A percentile compares a stretch with the other conserved stretches of the same genome.
Evolutionary conservation across 345 rosid genomes (phyloP).

Genomic region (Raphanus raphanistrum): DNA sequence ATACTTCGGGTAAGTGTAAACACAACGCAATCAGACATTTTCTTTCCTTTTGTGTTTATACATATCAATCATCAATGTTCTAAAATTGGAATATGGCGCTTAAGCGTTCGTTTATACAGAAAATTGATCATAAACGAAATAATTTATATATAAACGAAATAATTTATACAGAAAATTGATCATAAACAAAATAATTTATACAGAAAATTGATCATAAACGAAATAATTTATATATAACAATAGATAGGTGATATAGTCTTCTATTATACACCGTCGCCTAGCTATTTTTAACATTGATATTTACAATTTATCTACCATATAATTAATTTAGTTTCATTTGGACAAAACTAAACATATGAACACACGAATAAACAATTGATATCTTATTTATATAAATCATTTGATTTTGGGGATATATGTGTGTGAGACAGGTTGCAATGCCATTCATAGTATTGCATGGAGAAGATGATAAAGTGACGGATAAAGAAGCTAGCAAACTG

Average conservation of each 20-base stretch:
- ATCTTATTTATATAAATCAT: background rate
- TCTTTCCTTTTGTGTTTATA: no score
- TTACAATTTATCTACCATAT: background rate
- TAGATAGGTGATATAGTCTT: no score
- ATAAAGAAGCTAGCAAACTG: conserved; percentile 55
- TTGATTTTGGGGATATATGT: conserved; percentile 2
- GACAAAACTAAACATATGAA: background rate
- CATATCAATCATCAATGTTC: no score
- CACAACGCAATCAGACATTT: no score
- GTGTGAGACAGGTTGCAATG: conserved; percentile 52
- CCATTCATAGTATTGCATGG: conserved; percentile 87
- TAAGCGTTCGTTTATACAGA: background rate
- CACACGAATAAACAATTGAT: background rate
- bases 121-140: no score
- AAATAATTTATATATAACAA: no score
- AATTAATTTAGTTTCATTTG: background rate
- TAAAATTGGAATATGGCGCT: background rate
- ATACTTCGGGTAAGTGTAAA: background rate
- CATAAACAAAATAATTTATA: no score
- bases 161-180: no score
- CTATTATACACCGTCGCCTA: no score
- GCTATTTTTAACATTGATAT: background rate
- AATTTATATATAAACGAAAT: no score
- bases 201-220: no score
- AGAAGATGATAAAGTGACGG: conserved; percentile 81